Conservation (phyloP, 345 rosid species). For the Alliaria petiolata region DNA sequence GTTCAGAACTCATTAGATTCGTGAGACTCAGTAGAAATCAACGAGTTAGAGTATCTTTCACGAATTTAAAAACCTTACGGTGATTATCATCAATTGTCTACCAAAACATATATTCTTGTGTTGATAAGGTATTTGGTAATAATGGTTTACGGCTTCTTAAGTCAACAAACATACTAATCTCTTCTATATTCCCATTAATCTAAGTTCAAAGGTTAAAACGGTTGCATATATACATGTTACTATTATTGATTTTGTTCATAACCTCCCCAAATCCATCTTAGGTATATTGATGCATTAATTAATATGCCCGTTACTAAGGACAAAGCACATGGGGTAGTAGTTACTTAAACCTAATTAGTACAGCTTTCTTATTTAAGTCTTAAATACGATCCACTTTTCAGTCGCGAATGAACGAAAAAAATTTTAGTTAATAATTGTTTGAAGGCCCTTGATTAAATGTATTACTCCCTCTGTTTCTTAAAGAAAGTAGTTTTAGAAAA, state of each 20-base stretch:
- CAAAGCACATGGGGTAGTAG: conserved; percentile 13
- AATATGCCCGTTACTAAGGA: not conserved
- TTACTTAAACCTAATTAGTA: not conserved
- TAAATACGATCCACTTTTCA: conserved; percentile 3
- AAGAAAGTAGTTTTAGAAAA: too few relatives aligned
- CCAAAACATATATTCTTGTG: not conserved
- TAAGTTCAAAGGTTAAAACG: too few relatives aligned
- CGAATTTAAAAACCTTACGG: not conserved
- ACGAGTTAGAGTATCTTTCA: not conserved
- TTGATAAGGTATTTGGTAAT: not conserved
- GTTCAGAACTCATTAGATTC: too few relatives aligned
- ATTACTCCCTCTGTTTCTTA: too few relatives aligned
- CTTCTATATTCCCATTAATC: not conserved
- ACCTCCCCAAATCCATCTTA: conserved; percentile 6
- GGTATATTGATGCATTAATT: conserved; percentile 3
- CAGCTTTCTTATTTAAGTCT: conserved; percentile 16
- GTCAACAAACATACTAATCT: not conserved
- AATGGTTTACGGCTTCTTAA: not conserved
- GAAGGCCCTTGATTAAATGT: not conserved
- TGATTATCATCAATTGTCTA: not conserved
- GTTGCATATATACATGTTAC: not conserved
- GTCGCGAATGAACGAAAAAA: too few relatives aligned
- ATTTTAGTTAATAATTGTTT: not conserved
- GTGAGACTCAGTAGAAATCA: too few relatives aligned
- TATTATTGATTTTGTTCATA: not conserved